phyloP scores from a whole-genome alignment of 2,329 filamentous ascomycete genomes.

The Aspergillus sergii region DNA sequence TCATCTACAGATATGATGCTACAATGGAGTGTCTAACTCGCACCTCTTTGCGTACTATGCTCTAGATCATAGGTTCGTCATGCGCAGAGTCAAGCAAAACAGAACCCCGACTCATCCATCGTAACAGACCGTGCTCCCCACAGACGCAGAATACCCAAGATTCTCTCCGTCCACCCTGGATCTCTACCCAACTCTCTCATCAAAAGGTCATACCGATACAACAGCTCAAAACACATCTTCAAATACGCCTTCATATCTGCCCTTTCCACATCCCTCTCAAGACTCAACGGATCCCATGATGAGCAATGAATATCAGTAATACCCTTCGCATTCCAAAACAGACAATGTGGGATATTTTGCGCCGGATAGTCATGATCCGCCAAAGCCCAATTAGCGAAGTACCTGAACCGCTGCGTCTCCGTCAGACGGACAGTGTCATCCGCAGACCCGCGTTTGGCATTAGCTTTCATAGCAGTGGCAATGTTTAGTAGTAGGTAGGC shows the following conservation, averaged over 20 bases:
- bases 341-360: conserved; percentile 7
- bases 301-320: background rate
- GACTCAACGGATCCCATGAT: conserved; percentile 3
- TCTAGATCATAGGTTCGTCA: background rate
- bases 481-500: conserved; percentile 7
- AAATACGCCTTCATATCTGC: background rate
- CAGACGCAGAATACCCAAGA: background rate
- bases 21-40: background rate
- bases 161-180: background rate
- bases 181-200: background rate
- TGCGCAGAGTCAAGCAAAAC: background rate
- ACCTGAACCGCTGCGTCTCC: background rate
- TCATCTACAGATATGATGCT: background rate
- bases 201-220: conserved; percentile 9
- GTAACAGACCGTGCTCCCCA: background rate
- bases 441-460: background rate
- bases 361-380: conserved; percentile 1
- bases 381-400: background rate
- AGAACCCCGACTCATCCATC: background rate
- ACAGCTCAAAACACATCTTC: conserved; percentile 5
- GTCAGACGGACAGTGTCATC: background rate
- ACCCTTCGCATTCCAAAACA: background rate
- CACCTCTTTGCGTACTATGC: background rate
- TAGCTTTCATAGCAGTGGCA: background rate
- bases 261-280: background rate